Evolutionary conservation across 345 rosid species (phyloP).

Genomic region (Pelargonium nanum): DNA sequence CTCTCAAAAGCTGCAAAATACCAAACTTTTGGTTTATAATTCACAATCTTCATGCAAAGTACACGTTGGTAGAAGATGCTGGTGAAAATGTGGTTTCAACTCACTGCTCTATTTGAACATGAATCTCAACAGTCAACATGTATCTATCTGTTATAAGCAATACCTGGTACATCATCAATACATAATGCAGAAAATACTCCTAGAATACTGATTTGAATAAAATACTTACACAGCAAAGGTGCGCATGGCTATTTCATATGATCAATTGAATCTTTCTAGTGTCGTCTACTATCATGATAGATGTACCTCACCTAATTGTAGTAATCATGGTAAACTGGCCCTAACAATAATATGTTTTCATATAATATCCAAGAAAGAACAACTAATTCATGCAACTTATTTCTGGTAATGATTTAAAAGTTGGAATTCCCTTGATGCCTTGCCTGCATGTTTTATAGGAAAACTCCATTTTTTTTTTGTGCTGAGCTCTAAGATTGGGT

Average conservation of each 20-base stretch:
- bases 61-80: neutral
- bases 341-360: neutral
- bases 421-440: neutral
- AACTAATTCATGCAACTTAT: neutral
- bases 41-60: neutral
- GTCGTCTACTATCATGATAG: neutral
- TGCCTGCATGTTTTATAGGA: neutral
- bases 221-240: too few species aligned
- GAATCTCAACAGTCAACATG: too few species aligned
- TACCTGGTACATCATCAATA: neutral
- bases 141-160: neutral
- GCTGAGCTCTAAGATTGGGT: neutral
- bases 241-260: neutral
- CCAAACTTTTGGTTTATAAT: neutral
- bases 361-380: neutral
- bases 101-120: neutral
- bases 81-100: neutral
- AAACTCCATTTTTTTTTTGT: neutral
- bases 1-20: neutral
- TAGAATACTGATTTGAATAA: too few species aligned
- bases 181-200: too few species aligned
- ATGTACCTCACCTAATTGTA: neutral
- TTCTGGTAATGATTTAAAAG: neutral
- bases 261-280: neutral
- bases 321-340: neutral